Evolutionary conservation across 176 grass and related monocot genomes (phyloP), one percentile per base, ranked within the genome.

Genomic region (Oryza coarctata): DNA sequence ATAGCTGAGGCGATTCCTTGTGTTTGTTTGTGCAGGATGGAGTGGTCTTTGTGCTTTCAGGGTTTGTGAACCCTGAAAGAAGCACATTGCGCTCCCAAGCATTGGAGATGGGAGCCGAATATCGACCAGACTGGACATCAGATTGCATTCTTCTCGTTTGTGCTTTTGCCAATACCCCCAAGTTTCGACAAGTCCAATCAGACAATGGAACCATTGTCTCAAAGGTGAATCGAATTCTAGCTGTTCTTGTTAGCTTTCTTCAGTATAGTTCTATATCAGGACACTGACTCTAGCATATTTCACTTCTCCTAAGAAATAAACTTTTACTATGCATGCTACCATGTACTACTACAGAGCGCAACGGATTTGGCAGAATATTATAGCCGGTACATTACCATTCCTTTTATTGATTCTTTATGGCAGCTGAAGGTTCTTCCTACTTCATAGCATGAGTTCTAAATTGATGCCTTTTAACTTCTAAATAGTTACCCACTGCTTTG

Each of bases 81-180:
- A 52, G 93, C 70, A 88, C 84, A 22, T 69, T 99, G 55, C 86
- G 91, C 27, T 92, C 89, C 25, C 91, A 96, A 41, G 93, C 91
- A 41, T 86, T 93, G 70, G 97, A 95, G 35, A 94, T 96, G 91
- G 97, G 97, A 20, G 97, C 93, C 4, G 89, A 88, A 60, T 99
- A 94, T 83, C 82, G 77, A 35, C 87, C 93, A 1, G 97, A 96
- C 73, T 99, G 97, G 97, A 85, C 83, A 25, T 83, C 87, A 0
- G 89, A 95, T 78, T 92, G 93, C 78, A 96, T 91, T 38, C 89
- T 99, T 79, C 97, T 99, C 87, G 86, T 99, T 39, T 96, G 93
- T 80, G 97, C 97, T 36, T 99, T 95, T 78, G 66, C 85, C 31
- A 96, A 79, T 77, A 96, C 93, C 55, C 93, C 93, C 41, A 99